Percentiles rank a stretch among this genome's conserved stretches.
phyloP scores from a whole-genome alignment of 106 monocot species.

The Apostasia ramifera region DNA sequence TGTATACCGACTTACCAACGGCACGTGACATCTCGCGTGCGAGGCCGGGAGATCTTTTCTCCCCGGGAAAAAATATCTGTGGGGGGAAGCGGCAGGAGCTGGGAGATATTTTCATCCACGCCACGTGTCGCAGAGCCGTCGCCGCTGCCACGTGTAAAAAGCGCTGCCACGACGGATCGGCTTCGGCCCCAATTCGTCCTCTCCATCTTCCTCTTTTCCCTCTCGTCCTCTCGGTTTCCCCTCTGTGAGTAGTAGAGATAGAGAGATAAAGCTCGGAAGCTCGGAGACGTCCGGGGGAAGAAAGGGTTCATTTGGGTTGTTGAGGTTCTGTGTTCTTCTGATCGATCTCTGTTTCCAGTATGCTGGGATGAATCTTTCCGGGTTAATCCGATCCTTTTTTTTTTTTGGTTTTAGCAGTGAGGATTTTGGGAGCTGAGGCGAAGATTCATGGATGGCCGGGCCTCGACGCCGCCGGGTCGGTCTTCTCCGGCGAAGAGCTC shows the following conservation, averaged over 20 bases:
- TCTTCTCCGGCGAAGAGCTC: not conserved
- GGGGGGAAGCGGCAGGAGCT: not conserved
- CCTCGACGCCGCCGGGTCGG: not conserved
- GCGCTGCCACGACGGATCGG: not conserved
- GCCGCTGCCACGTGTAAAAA: not conserved
- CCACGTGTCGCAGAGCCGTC: not conserved
- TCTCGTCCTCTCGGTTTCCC: not conserved
- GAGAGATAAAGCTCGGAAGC: not conserved
- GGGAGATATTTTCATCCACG: not conserved
- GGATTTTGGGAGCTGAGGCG: not conserved
- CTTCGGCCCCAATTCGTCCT: not conserved
- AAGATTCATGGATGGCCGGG: not conserved
- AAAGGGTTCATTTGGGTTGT: not conserved
- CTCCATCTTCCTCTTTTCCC: not conserved
- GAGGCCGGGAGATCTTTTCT: not conserved
- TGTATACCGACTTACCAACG: no score
- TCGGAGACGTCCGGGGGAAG: not conserved
- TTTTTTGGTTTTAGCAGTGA: not conserved
- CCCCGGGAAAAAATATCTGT: not conserved
- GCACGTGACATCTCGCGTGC: not conserved
- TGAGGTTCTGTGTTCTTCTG: constrained; percentile 7
- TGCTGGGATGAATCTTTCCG: not conserved
- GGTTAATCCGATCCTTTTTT: not conserved
- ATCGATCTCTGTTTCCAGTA: not conserved
- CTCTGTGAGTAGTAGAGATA: not conserved